A percentile compares a stretch with the other conserved stretches of the same genome.
Conservation (phyloP, 2,329 filamentous ascomycete genomes). For the Cladophialophora psammophila region DNA sequence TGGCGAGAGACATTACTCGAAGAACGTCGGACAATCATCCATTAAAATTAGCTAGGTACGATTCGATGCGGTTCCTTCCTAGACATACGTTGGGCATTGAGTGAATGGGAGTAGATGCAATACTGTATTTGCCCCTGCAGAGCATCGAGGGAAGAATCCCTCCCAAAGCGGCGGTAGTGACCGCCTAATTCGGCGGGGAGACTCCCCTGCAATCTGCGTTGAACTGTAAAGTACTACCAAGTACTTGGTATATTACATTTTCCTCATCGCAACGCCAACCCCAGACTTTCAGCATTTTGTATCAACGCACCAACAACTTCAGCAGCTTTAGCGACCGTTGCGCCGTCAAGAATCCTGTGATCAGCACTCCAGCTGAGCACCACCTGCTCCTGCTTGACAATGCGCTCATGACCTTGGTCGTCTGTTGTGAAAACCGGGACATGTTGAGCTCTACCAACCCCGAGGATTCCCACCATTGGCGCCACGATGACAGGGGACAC, state of each 20-base stretch:
- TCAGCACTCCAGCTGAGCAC: conserved; percentile 97
- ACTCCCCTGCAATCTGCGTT: conserved; percentile 36
- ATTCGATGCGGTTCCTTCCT: too few relatives aligned
- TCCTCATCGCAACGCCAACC: background rate
- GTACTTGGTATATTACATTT: background rate
- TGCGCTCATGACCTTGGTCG: conserved; percentile 52
- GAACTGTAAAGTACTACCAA: too few relatives aligned
- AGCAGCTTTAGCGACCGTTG: conserved; percentile 88
- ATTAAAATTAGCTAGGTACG: too few relatives aligned
- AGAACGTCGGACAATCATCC: too few relatives aligned
- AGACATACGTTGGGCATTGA: too few relatives aligned
- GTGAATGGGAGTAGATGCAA: too few relatives aligned
- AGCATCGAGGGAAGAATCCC: too few relatives aligned
- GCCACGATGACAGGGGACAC: conserved; percentile 89
- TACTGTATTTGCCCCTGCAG: too few relatives aligned
- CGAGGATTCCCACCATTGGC: conserved; percentile 76
- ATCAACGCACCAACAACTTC: conserved; percentile 65
- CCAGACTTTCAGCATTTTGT: conserved; percentile 3
- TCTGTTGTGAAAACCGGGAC: conserved; percentile 76
- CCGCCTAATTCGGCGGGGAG: too few relatives aligned
- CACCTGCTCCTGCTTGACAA: conserved; percentile 79
- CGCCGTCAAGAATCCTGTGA: conserved; percentile 91
- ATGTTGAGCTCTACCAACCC: conserved; percentile 71
- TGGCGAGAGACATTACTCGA: too few relatives aligned
- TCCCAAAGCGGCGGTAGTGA: too few relatives aligned